A percentile compares a stretch with the other conserved stretches of the same genome.
Conservation (phyloP, 2,329 filamentous ascomycete genomes). For the Xylaria sp. region DNA sequence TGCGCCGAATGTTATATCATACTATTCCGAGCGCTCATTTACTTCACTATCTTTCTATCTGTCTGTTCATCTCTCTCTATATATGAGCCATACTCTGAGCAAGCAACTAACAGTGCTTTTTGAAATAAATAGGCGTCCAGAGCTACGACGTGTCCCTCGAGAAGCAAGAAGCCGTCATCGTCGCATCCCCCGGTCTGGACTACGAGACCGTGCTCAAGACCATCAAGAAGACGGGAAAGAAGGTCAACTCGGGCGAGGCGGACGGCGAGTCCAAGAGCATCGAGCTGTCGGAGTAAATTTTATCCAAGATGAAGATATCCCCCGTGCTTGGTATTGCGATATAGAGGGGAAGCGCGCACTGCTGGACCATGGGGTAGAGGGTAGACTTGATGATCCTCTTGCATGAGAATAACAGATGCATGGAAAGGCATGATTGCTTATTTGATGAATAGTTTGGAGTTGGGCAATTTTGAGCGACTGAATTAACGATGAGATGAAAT, state of each 20-base stretch:
- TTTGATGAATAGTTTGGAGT: slow-evolving; percentile 24
- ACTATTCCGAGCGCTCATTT: background rate
- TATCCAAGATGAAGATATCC: background rate
- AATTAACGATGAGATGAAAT: slow-evolving; percentile 10
- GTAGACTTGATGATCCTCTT: background rate
- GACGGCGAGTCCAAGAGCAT: slow-evolving; percentile 70
- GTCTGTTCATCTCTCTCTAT: background rate
- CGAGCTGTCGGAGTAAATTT: slow-evolving; percentile 53
- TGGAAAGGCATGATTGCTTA: slow-evolving; percentile 2
- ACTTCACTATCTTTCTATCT: background rate
- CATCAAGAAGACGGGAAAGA: slow-evolving; percentile 96
- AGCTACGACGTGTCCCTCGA: slow-evolving; percentile 89
- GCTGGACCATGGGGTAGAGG: background rate
- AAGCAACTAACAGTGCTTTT: slow-evolving; percentile 13
- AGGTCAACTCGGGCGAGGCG: slow-evolving; percentile 79
- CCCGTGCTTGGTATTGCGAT: background rate
- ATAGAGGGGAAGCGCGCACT: background rate
- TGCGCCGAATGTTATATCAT: background rate
- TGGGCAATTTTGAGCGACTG: slow-evolving; percentile 13
- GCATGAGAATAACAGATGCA: background rate
- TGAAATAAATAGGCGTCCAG: slow-evolving; percentile 74
- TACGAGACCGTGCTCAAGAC: slow-evolving; percentile 86
- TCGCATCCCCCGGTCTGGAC: slow-evolving; percentile 72
- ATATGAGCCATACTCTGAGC: too few species aligned
- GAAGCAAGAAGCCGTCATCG: slow-evolving; percentile 81